Conservation (phyloP, 176 grass and related monocot genomes). For the Triticum timopheevii region DNA sequence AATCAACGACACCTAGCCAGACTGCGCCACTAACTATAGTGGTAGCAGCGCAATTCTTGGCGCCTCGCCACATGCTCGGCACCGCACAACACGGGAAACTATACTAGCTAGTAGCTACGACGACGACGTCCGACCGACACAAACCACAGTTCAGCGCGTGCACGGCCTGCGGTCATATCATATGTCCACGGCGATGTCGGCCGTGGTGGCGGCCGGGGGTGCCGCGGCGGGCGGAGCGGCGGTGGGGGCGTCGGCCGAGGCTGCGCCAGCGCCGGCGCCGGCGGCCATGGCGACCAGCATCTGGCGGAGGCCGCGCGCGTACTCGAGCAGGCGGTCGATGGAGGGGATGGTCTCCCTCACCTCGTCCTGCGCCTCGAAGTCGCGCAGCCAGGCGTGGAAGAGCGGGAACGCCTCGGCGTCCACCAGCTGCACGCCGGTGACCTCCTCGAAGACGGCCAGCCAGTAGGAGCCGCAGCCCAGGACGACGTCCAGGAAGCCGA, state of each 20-base stretch:
- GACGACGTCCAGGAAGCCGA: slow-evolving; percentile 70
- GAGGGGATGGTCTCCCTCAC: slow-evolving; percentile 73
- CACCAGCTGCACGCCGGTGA: slow-evolving; percentile 73
- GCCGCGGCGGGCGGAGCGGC: not conserved
- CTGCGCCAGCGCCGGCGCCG: not conserved
- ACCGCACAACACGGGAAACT: slow-evolving; percentile 20
- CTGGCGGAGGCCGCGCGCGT: slow-evolving; percentile 64
- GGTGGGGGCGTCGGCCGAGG: not conserved
- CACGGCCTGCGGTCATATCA: slow-evolving; percentile 24
- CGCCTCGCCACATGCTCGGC: slow-evolving; percentile 19
- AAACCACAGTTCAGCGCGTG: not conserved
- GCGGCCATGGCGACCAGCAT: slow-evolving; percentile 61
- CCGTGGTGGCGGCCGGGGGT: not conserved
- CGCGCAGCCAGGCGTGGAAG: slow-evolving; percentile 70
- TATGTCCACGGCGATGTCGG: slow-evolving; percentile 73
- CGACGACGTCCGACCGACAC: not conserved
- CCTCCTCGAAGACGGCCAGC: slow-evolving; percentile 85
- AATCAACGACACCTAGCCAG: slow-evolving; percentile 33
- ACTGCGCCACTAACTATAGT: not conserved
- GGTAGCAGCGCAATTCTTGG: slow-evolving; percentile 16
- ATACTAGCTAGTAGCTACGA: not conserved
- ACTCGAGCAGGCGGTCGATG: slow-evolving; percentile 77
- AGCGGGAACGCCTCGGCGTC: slow-evolving; percentile 68
- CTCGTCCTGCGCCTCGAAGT: slow-evolving; percentile 71
- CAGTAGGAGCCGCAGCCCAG: slow-evolving; percentile 87